Percentiles rank a stretch among this genome's conserved stretches.
Evolutionary conservation across 2,329 filamentous ascomycete species (phyloP).

Genomic region (Madurella mycetomatis): DNA sequence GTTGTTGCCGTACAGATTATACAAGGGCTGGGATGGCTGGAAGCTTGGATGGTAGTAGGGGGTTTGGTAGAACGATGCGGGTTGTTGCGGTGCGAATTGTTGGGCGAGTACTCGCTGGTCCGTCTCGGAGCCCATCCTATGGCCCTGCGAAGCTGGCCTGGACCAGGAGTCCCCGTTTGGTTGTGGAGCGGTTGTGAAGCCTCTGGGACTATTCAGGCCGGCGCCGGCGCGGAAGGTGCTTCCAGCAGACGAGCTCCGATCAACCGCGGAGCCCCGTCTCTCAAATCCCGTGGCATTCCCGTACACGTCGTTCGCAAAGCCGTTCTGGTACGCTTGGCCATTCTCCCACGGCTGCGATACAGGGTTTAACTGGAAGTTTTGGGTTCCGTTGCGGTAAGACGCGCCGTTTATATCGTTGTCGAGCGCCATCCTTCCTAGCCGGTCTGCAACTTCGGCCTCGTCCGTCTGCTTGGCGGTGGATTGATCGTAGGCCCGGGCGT

Average conservation of each 20-base stretch:
- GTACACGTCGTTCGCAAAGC: slow-evolving; percentile 30
- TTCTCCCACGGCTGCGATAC: slow-evolving; percentile 43
- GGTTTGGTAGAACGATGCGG: slow-evolving; percentile 30
- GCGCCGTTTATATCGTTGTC: slow-evolving; percentile 29
- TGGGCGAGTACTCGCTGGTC: slow-evolving; percentile 34
- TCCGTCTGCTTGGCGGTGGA: slow-evolving; percentile 32
- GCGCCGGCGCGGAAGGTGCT: slow-evolving; percentile 29
- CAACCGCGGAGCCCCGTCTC: slow-evolving; percentile 36
- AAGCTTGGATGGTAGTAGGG: slow-evolving; percentile 35
- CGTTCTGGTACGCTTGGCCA: slow-evolving; percentile 31
- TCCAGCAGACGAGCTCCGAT: slow-evolving; percentile 36
- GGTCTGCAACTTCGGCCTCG: slow-evolving; percentile 34
- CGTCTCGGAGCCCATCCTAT: slow-evolving; percentile 23
- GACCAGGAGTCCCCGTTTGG: slow-evolving; percentile 36
- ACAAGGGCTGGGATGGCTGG: slow-evolving; percentile 36
- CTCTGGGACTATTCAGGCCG: slow-evolving; percentile 30
- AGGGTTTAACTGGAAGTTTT: slow-evolving; percentile 46
- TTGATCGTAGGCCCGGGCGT: slow-evolving; percentile 34
- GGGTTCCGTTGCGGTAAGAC: slow-evolving; percentile 23
- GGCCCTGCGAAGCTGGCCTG: slow-evolving; percentile 33
- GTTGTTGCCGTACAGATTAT: slow-evolving; percentile 32
- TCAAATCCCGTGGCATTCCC: slow-evolving; percentile 29
- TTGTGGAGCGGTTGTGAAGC: slow-evolving; percentile 29
- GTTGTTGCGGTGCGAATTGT: slow-evolving; percentile 30
- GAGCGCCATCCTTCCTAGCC: slow-evolving; percentile 34